phyloP scores from a whole-genome alignment of 306 rosid species.

The Quercus agrifolia region DNA sequence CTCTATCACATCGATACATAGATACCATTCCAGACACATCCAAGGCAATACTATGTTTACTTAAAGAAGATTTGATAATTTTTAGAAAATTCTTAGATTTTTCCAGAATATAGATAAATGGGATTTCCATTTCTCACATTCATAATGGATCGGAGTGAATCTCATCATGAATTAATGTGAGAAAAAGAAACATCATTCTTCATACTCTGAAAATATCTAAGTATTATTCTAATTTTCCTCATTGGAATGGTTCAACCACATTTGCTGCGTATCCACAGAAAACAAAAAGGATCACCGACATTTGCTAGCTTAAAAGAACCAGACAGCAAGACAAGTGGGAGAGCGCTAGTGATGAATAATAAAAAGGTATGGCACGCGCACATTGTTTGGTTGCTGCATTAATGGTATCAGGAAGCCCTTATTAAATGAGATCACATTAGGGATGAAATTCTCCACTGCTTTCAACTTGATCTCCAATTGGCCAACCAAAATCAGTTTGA shows the following conservation, averaged over 20 bases:
- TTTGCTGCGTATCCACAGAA: neutral
- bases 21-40: no score
- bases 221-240: neutral
- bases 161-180: no score
- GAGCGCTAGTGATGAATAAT: neutral
- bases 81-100: no score
- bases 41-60: no score
- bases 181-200: no score
- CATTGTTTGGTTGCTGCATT: conserved; percentile 15
- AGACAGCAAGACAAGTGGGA: neutral
- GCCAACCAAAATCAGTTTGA: neutral
- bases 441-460: neutral
- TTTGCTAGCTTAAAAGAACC: neutral
- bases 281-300: neutral
- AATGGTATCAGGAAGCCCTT: conserved; percentile 12
- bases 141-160: rapidly evolving
- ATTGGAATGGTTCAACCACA: neutral
- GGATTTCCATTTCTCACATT: no score
- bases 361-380: neutral
- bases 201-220: neutral
- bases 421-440: conserved; percentile 21
- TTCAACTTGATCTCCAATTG: neutral
- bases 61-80: no score
- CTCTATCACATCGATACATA: no score
- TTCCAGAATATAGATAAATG: no score